A percentile compares a stretch with the other conserved stretches of the same genome.
These are phyloP conservation scores for Fomitopsis schrenkii DNA, from an alignment of 1,284 basidiomycete species.

Conservation along the genomic window DNA sequence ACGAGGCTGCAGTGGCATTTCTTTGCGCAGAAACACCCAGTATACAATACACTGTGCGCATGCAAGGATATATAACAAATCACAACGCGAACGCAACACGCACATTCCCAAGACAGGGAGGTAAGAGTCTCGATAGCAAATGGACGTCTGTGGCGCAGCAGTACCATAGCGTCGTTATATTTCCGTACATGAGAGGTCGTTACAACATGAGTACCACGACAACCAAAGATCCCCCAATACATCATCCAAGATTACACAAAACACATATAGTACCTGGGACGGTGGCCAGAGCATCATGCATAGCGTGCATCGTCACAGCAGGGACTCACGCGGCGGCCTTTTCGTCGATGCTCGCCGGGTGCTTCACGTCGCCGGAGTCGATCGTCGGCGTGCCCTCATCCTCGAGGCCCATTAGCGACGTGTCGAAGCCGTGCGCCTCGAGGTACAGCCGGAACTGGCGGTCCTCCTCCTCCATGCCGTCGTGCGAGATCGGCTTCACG, in stretches of 20 bases:
- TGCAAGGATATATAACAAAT: too few relatives aligned
- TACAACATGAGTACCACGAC: background rate
- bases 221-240: background rate
- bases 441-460: conserved; percentile 78
- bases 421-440: conserved; percentile 73
- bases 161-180: background rate
- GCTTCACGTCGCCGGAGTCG: background rate
- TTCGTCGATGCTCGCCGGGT: background rate
- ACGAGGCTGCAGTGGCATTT: too few relatives aligned
- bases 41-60: too few relatives aligned
- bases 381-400: conserved; percentile 38
- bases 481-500: conserved; percentile 70
- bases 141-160: background rate
- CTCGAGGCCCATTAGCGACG: conserved; percentile 57
- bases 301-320: background rate
- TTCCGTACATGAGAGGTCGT: background rate
- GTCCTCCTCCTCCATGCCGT: conserved; percentile 82
- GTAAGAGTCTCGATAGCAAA: background rate
- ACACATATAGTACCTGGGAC: background rate
- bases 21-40: too few relatives aligned
- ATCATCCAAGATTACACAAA: background rate
- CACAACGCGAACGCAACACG: too few relatives aligned
- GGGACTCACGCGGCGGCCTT: background rate
- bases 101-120: background rate
- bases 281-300: background rate